phyloP scores from a whole-genome alignment of 192 early-diverging fungal genomes.

The Fimicolochytrium jonesii region DNA sequence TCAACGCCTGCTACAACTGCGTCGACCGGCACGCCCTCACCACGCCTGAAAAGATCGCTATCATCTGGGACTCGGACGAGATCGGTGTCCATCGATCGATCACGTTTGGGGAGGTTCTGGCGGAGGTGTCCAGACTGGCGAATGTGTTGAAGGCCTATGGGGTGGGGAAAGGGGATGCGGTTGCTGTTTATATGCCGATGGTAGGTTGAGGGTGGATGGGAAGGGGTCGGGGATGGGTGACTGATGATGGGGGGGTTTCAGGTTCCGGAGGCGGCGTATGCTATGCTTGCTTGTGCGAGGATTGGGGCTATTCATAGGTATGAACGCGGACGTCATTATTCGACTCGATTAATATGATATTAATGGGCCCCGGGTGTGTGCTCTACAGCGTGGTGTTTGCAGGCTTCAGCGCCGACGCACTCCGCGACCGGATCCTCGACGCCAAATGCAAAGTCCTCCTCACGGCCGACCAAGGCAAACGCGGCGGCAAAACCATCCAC shows the following conservation, averaged over 20 bases:
- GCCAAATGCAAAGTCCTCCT: slow-evolving; percentile 76
- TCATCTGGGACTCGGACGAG: slow-evolving; percentile 66
- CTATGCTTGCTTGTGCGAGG: slow-evolving; percentile 93
- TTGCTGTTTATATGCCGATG: slow-evolving; percentile 89
- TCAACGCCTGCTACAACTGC: slow-evolving; percentile 96
- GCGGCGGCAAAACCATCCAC: slow-evolving; percentile 83
- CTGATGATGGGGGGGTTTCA: no score
- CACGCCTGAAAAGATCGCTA: slow-evolving; percentile 66
- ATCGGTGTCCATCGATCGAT: slow-evolving; percentile 64
- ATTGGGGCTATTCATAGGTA: slow-evolving; percentile 86
- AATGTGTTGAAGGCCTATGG: slow-evolving; percentile 80
- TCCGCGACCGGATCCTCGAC: slow-evolving; percentile 89
- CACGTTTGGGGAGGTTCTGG: slow-evolving; percentile 80
- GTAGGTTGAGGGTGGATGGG: background rate
- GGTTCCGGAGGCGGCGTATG: slow-evolving; percentile 84
- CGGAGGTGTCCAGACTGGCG: slow-evolving; percentile 78
- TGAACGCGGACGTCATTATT: no score
- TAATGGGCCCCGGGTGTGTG: no score
- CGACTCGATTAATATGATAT: no score
- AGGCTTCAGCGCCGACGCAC: slow-evolving; percentile 88
- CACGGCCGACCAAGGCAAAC: slow-evolving; percentile 91
- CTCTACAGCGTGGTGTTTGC: slow-evolving; percentile 84
- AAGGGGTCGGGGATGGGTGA: no score
- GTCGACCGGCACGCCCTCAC: slow-evolving; percentile 85
- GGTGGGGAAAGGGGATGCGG: slow-evolving; percentile 87